Evolutionary conservation across 208 protist genomes (phyloP), one percentile per base, ranked within the genome.

Genomic region (Polymyxa betae): DNA sequence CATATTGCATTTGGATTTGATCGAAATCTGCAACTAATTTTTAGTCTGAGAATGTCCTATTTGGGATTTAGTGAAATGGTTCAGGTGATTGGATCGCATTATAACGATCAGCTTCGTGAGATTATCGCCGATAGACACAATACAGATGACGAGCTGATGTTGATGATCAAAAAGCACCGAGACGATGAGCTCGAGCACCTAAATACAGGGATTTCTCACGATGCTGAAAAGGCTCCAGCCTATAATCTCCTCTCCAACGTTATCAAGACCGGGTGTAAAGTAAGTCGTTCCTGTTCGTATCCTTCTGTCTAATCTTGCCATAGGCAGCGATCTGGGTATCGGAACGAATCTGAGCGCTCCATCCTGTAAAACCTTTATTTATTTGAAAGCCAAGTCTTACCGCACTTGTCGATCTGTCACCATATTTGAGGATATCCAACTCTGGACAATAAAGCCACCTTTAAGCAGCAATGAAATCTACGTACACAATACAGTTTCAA

Each of bases 161-260:
- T 93, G 78, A 92, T 92, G 24, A 93, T 95, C 16, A 88, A 90
- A 29, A 89, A 94, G 40, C 95, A 95, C 82, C 89, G 94, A 38
- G 94, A 95, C 72, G 94, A 95, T 20, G 94, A 95, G 78, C 38
- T 95, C 87, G 92, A 92, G 5, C 94, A 95, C 68, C 88, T 89
- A 46, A 92, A 95, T 16, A 94, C 90, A n/a, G 94, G 91, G 52
- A 45, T 95, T 0, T 68, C 93, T 20, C 64, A 95, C 40, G 94
- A 94, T 54, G 93, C 94, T 0, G 91, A 94, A 78, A 46, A 90
- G 92, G 93, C 92, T 10, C 54, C 90, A 32, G 32, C 77, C n/a
- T 93, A 90, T 0, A 32, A 45, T 12, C 38, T 29, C 20, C 45
- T 93, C n/a, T n/a, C 54, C 0, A 72, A 16, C 5, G 32, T 54